A percentile compares a stretch with the other conserved stretches of the same genome.
Conservation (phyloP, 2,329 filamentous ascomycete genomes). For the Laburnicola sp. region DNA sequence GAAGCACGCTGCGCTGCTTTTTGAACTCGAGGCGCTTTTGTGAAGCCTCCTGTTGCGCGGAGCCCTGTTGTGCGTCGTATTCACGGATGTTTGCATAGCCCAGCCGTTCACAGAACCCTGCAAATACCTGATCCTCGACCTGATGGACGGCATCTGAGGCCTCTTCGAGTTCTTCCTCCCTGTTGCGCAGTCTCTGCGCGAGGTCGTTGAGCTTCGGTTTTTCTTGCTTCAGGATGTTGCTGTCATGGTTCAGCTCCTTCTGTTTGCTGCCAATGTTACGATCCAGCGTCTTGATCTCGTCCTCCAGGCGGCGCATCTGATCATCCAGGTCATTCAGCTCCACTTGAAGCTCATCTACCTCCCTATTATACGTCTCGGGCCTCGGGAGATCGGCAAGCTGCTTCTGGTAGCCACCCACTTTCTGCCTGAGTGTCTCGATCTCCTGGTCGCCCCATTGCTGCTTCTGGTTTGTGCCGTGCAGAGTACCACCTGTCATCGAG, state of each 20-base stretch:
- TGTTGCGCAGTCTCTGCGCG: conserved; percentile 65
- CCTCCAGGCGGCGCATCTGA: conserved; percentile 69
- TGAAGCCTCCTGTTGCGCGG: conserved; percentile 83
- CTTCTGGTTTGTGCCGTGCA: conserved; percentile 68
- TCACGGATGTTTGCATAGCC: conserved; percentile 88
- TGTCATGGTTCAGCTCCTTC: conserved; percentile 74
- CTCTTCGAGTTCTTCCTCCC: conserved; percentile 59
- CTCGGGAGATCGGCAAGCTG: conserved; percentile 82
- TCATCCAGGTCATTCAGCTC: conserved; percentile 81
- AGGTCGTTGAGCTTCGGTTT: conserved; percentile 78
- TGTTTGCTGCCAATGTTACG: conserved; percentile 84
- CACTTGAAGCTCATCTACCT: conserved; percentile 79
- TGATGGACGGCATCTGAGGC: conserved; percentile 69
- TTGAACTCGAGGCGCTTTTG: conserved; percentile 87
- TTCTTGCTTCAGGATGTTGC: conserved; percentile 72
- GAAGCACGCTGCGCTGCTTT: conserved; percentile 68
- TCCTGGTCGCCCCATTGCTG: conserved; percentile 89
- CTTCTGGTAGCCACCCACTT: conserved; percentile 73
- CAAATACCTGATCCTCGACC: conserved; percentile 88
- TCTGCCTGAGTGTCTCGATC: conserved; percentile 77
- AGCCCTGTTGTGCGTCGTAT: conserved; percentile 92
- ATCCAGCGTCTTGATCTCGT: conserved; percentile 76
- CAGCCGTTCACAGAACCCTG: conserved; percentile 79
- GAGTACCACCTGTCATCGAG: conserved; percentile 92
- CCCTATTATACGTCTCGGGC: conserved; percentile 70